Conservation (phyloP, 768 basidiomycete genomes). For the Baorangia bicolor region DNA sequence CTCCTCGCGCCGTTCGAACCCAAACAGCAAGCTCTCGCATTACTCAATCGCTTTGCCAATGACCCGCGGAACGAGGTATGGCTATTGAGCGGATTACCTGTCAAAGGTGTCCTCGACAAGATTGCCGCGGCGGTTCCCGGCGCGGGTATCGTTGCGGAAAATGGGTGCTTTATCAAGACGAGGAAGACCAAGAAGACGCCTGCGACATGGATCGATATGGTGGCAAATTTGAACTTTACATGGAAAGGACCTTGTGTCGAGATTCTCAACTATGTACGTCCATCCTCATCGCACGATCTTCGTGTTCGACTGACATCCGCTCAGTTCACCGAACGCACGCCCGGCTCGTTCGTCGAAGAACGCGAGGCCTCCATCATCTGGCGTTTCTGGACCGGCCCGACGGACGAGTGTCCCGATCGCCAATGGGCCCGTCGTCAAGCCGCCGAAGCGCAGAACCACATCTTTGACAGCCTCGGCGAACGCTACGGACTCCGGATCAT, state of each 20-base stretch:
- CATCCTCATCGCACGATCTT: background rate
- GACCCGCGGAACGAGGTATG: conserved; percentile 77
- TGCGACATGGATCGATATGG: conserved; percentile 74
- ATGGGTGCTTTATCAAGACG: conserved; percentile 82
- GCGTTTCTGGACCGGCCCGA: conserved; percentile 72
- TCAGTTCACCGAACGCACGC: conserved; percentile 87
- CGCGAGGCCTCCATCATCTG: conserved; percentile 81
- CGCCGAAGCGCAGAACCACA: conserved; percentile 89
- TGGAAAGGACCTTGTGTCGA: conserved; percentile 84
- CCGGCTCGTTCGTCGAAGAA: conserved; percentile 82
- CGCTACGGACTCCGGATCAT: conserved; percentile 82
- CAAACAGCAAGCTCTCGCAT: conserved; percentile 39
- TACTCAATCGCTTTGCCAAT: conserved; percentile 57
- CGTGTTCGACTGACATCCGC: background rate
- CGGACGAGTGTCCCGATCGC: conserved; percentile 53
- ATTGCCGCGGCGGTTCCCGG: conserved; percentile 60
- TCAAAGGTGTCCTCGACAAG: conserved; percentile 61
- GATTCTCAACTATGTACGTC: conserved; percentile 77
- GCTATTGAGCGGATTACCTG: conserved; percentile 73
- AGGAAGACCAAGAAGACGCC: conserved; percentile 31
- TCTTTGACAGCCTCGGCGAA: conserved; percentile 85
- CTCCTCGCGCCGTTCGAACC: conserved; percentile 41
- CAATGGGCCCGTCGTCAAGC: conserved; percentile 86
- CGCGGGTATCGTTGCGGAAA: conserved; percentile 85
- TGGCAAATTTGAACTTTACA: conserved; percentile 70